phyloP scores from a whole-genome alignment of 2,329 filamentous ascomycete genomes.

The Fusarium scirpi region DNA sequence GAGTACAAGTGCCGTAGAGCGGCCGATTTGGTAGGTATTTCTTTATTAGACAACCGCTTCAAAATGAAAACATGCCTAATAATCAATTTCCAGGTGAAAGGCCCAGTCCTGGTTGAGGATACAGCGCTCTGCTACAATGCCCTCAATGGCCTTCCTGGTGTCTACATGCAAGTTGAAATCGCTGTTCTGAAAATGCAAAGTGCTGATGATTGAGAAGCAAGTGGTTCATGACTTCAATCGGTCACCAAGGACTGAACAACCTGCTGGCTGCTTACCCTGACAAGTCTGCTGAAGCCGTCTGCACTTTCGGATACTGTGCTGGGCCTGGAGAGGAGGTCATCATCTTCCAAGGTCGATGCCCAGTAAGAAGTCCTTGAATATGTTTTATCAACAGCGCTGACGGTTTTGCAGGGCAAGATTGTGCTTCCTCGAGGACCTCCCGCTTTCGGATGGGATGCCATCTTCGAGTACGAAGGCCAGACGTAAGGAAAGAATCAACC shows the following conservation, averaged over 20 bases:
- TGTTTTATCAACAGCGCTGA: background rate
- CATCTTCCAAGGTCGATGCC: constrained; percentile 90
- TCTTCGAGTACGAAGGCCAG: constrained; percentile 92
- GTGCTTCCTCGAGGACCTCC: constrained; percentile 84
- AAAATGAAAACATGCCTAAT: constrained; percentile 8
- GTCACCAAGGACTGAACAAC: constrained; percentile 88
- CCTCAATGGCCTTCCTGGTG: constrained; percentile 89
- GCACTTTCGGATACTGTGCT: constrained; percentile 92
- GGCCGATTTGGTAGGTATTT: constrained; percentile 73
- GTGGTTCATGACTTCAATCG: constrained; percentile 89
- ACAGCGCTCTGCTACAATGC: constrained; percentile 95
- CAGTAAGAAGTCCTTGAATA: constrained; percentile 62
- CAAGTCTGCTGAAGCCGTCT: constrained; percentile 92
- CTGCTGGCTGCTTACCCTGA: constrained; percentile 89
- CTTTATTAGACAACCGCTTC: background rate
- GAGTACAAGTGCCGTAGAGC: constrained; percentile 87
- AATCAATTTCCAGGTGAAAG: constrained; percentile 70
- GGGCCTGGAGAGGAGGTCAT: constrained; percentile 87
- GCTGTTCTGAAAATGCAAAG: background rate
- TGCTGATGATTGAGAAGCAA: constrained; percentile 70
- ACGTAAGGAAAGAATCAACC: constrained; percentile 66
- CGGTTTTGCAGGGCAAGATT: constrained; percentile 72
- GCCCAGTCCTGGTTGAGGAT: constrained; percentile 94
- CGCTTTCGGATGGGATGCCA: constrained; percentile 93
- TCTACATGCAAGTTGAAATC: constrained; percentile 81